Evolutionary conservation across 306 rosid genomes (phyloP), one percentile per base, ranked within the genome.

Genomic region (Ochetophila trinervis): DNA sequence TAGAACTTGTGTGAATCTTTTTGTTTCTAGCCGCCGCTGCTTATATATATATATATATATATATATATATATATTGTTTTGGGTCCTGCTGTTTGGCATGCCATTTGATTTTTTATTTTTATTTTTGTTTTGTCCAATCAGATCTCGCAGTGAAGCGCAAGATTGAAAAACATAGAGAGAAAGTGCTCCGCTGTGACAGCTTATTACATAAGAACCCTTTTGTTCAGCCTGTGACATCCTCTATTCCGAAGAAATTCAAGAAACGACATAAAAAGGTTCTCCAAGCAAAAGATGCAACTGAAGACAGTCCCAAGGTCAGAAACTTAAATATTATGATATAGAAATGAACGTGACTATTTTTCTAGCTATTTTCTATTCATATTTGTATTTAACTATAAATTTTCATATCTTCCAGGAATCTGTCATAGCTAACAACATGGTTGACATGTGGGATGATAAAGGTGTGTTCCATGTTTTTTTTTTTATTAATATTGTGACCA

Each of bases 141-240:
- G 99, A 93, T 81, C 86, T 90, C 73, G 79, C 87, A 4, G 94
- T 90, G 71, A 87, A 84, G 81, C 79, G 74, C 77, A 93, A 90
- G 87, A 93, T 93, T 55, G 97, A 93, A 63, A 93, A 93, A 48
- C 85, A 93, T 23, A 79, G 97, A 58, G 89, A 88, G 18, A 93
- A 78, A 44, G 90, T 90, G 45, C 94, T 93, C 56, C 86, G 23
- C 32, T 63, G 73, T 42, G 99, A 93, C 47, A 86, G 95, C 35
- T 8, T 90, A 60, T 81, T 93, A 15, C 79, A 73, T 69, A 90
- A 86, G 79, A 93, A 90, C 67, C 91, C 81, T 32, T 90, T 93
- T 84, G 90, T 93, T 45, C 75, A 53, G 8, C 70, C 87, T 12
- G 96, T 93, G 22, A 90, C 90, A 14, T 85, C 94, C 78, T 90